Conservation (phyloP, 2,329 filamentous ascomycete species). For the Arthrinium puccinioides region DNA sequence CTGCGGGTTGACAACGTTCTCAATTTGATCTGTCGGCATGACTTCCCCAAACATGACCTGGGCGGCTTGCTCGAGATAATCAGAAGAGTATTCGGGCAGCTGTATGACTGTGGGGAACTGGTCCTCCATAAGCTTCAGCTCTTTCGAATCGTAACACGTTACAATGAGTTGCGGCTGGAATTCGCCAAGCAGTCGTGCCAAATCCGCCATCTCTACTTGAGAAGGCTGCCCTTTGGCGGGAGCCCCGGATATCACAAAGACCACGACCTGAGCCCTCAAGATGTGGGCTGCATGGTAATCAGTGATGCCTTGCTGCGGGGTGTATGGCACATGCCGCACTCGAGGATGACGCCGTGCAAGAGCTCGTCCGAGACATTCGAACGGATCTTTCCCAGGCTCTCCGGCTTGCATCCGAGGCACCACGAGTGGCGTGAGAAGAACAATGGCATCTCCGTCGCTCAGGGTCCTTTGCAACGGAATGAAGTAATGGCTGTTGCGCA, state of each 20-base stretch:
- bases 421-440: constrained; percentile 54
- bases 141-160: constrained; percentile 38
- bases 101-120: constrained; percentile 47
- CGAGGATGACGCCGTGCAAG: constrained; percentile 51
- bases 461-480: constrained; percentile 41
- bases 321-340: constrained; percentile 67
- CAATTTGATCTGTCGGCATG: constrained; percentile 7
- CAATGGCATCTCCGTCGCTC: constrained; percentile 43
- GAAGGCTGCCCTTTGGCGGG: constrained; percentile 38
- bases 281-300: constrained; percentile 57
- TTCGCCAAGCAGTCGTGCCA: constrained; percentile 35
- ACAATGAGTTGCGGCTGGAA: constrained; percentile 44
- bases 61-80: constrained; percentile 42
- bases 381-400: constrained; percentile 52
- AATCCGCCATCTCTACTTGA: constrained; percentile 44
- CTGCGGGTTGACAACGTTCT: constrained; percentile 21
- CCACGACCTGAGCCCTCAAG: constrained; percentile 47
- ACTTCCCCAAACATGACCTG: constrained; percentile 41
- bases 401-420: constrained; percentile 34
- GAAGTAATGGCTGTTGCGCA: constrained; percentile 36
- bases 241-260: constrained; percentile 53
- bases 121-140: constrained; percentile 28
- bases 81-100: constrained; percentile 37
- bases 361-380: constrained; percentile 61
- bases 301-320: constrained; percentile 55